Base-by-base conservation (phyloP, 1,284 basidiomycete species). In the Cryptococcus sp. region DNA sequence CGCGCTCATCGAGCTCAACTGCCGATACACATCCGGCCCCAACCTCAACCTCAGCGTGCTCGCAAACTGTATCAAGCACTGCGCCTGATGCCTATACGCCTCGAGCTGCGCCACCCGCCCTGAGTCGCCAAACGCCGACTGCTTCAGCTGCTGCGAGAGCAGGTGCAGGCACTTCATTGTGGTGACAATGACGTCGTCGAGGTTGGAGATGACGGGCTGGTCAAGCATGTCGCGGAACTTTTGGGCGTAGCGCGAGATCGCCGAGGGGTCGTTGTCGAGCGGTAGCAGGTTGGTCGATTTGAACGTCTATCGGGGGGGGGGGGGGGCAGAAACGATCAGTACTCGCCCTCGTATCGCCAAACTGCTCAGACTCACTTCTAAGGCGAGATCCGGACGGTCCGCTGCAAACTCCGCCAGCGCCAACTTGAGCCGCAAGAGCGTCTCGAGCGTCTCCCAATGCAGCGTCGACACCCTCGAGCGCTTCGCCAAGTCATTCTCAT, bases 161-260 rank as follows among this genome's bases (percentile, higher is more conserved):
- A 83, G 84, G 61, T 88, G 88, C 28, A 98, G 83, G 24, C 87
- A 86, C 70, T 93, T 91, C 95, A 98, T 98, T n/a, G 89, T 88
- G 53, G 94, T 84, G 28, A 91, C 84, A 39, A 98, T 82, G 71
- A 96, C 89, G 4, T 86, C 85, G 70, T 92, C 90, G 70, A 98
- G 79, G 78, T 96, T 98, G 61, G 88, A 84, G 63, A 94, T 89
- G 66, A 98, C 81, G 4, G 88, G 83, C 57, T 82, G 80, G 69
- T 97, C 92, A 56, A 96, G 87, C 18, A 75, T 57, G 40, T 89
- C 85, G 73, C 88, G 88, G 80, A 97, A 94, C 67, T 93, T 89
- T 69, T 96, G 91, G 5, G 92, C 89, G 56, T 88, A 84, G 55
- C 87, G 83, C 36, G 90, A 91, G 68, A 94, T 92, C 68, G 87